phyloP scores from a whole-genome alignment of 2,329 filamentous ascomycete genomes.

The Proliferodiscus dingleyae region DNA sequence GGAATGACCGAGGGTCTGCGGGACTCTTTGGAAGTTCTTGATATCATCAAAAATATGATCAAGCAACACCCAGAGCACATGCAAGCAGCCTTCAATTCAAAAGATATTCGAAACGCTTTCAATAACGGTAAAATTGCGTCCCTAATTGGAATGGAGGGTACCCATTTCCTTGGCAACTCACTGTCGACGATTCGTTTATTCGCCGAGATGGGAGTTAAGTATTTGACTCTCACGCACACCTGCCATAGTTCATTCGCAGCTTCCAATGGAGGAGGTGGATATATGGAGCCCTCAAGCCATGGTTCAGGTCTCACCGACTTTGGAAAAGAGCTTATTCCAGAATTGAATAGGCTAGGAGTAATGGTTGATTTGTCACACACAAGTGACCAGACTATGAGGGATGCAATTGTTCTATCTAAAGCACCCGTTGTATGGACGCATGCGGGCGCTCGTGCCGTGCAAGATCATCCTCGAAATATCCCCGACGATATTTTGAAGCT shows the following conservation, averaged over 20 bases:
- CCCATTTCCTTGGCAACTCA: slow-evolving; percentile 50
- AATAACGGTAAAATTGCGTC: slow-evolving; percentile 44
- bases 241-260: slow-evolving; percentile 57
- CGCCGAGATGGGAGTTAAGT: slow-evolving; percentile 57
- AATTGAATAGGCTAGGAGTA: slow-evolving; percentile 68
- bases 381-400: slow-evolving; percentile 56
- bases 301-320: slow-evolving; percentile 48
- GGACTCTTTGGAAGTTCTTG: slow-evolving; percentile 3
- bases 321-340: slow-evolving; percentile 50
- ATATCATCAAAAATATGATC: slow-evolving; percentile 11
- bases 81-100: neutral
- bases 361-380: slow-evolving; percentile 63
- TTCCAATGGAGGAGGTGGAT: slow-evolving; percentile 9
- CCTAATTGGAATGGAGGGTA: slow-evolving; percentile 56
- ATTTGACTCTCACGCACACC: slow-evolving; percentile 63
- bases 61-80: slow-evolving; percentile 7
- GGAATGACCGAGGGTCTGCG: slow-evolving; percentile 1
- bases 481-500: slow-evolving; percentile 2
- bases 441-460: slow-evolving; percentile 53
- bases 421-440: slow-evolving; percentile 65
- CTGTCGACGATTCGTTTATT: slow-evolving; percentile 53
- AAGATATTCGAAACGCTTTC: slow-evolving; percentile 28
- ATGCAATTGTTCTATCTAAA: slow-evolving; percentile 46
- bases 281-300: slow-evolving; percentile 3
- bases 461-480: slow-evolving; percentile 60